phyloP scores from a whole-genome alignment of 108 stramenopile species.

The Pseudonitzschia multiseries region DNA sequence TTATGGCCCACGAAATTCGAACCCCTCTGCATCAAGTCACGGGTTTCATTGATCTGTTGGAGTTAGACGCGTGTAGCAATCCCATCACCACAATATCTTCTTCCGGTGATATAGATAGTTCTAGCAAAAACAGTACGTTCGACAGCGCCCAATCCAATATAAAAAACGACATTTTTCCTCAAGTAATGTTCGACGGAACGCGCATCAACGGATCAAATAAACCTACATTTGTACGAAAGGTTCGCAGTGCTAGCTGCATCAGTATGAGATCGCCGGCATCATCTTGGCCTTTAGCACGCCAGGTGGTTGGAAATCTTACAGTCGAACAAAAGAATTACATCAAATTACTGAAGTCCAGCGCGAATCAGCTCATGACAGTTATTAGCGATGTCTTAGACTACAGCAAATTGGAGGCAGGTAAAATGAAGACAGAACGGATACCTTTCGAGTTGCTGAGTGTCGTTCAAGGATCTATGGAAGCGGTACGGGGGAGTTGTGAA shows the following conservation, averaged over 20 bases:
- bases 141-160: not conserved
- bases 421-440: constrained; percentile 51
- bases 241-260: not conserved
- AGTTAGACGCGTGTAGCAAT: constrained; percentile 20
- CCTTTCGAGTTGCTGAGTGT: constrained; percentile 42
- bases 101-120: not conserved
- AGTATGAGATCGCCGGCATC: not conserved
- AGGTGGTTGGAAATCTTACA: constrained; percentile 15
- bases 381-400: constrained; percentile 54
- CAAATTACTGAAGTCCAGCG: constrained; percentile 32
- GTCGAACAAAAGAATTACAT: constrained; percentile 42
- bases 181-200: not conserved
- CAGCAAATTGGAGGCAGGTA: constrained; percentile 54
- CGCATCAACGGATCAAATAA: not conserved
- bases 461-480: constrained; percentile 42
- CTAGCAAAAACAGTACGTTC: not conserved
- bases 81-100: not conserved
- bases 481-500: constrained; percentile 25
- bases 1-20: constrained; percentile 59
- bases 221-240: not conserved
- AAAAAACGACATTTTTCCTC: constrained; percentile 2
- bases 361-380: constrained; percentile 41
- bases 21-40: constrained; percentile 71
- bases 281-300: not conserved
- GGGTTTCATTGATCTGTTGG: constrained; percentile 60